phyloP scores from a whole-genome alignment of 179 eudicot genomes.

The Beta lomatogona region DNA sequence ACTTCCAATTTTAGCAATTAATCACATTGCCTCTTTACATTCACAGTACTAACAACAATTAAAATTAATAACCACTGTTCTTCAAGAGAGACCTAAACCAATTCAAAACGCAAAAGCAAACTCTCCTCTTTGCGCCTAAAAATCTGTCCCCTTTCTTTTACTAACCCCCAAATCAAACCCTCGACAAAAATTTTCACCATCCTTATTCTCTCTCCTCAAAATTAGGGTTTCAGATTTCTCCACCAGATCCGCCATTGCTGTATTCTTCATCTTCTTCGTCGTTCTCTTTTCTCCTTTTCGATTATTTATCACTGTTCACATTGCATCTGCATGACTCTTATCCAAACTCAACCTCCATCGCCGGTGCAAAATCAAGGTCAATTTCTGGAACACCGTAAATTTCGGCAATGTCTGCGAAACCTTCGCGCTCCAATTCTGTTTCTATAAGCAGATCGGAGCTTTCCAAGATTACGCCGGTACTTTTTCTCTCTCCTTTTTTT shows the following conservation, averaged over 20 bases:
- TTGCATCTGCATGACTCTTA: constrained; percentile 29
- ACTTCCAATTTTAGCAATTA: too few relatives aligned
- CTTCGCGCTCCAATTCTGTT: constrained; percentile 29
- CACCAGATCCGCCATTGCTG: constrained; percentile 6
- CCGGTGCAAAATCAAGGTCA: constrained; percentile 4
- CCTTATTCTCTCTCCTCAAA: background rate
- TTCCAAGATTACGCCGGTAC: constrained; percentile 32
- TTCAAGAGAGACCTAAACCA: background rate
- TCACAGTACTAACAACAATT: too few relatives aligned
- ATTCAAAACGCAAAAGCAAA: constrained; percentile 28
- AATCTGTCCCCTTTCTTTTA: background rate
- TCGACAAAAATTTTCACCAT: background rate
- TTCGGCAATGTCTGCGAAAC: constrained; percentile 38
- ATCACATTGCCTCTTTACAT: too few relatives aligned
- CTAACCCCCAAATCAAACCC: constrained; percentile 1
- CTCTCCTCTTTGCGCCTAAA: constrained; percentile 30
- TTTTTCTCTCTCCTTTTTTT: background rate
- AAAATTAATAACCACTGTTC: too few relatives aligned
- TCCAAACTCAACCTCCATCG: constrained; percentile 5
- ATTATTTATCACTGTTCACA: background rate
- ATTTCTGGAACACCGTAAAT: background rate
- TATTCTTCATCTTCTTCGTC: background rate
- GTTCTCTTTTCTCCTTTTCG: too few relatives aligned
- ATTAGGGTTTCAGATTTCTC: constrained; percentile 28
- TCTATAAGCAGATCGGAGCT: constrained; percentile 38